Evolutionary conservation across 2,329 filamentous ascomycete species (phyloP).

Genomic region (Aspergillus brunneoviolaceus): DNA sequence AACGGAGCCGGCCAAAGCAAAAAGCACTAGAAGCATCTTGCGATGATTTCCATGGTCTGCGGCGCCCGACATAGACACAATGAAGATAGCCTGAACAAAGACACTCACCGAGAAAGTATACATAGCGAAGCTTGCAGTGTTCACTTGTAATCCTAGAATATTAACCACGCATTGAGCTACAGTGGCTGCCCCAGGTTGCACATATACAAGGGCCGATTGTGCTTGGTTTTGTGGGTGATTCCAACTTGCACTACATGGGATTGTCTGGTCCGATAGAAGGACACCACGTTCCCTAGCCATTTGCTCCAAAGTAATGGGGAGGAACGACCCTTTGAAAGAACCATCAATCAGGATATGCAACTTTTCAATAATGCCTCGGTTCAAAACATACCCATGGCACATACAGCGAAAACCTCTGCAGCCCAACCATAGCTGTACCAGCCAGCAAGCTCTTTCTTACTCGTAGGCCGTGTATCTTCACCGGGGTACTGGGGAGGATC

Average conservation of each 20-base stretch:
- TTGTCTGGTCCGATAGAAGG: slow-evolving; percentile 71
- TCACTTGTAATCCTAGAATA: slow-evolving; percentile 80
- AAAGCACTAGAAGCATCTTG: slow-evolving; percentile 81
- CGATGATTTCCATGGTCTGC: slow-evolving; percentile 92
- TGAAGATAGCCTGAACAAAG: slow-evolving; percentile 80
- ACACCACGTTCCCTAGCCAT: slow-evolving; percentile 90
- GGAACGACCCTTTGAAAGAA: slow-evolving; percentile 70
- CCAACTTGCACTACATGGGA: slow-evolving; percentile 69
- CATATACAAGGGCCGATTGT: slow-evolving; percentile 19
- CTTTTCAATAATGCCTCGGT: background rate
- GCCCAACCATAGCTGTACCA: slow-evolving; percentile 98
- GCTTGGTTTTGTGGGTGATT: slow-evolving; percentile 40
- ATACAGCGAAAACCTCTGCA: slow-evolving; percentile 93
- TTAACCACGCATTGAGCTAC: slow-evolving; percentile 76
- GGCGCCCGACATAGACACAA: slow-evolving; percentile 93
- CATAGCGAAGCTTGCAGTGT: slow-evolving; percentile 96
- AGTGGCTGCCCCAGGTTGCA: slow-evolving; percentile 22
- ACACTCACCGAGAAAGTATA: slow-evolving; percentile 96
- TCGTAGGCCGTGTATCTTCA: slow-evolving; percentile 87
- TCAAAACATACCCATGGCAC: slow-evolving; percentile 63
- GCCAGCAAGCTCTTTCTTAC: slow-evolving; percentile 78
- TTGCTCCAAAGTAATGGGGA: slow-evolving; percentile 92
- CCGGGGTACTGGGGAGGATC: slow-evolving; percentile 64
- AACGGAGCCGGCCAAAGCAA: slow-evolving; percentile 77
- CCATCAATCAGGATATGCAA: slow-evolving; percentile 16